Conservation (phyloP, 768 basidiomycete genomes). For the Rickenella mellea region DNA sequence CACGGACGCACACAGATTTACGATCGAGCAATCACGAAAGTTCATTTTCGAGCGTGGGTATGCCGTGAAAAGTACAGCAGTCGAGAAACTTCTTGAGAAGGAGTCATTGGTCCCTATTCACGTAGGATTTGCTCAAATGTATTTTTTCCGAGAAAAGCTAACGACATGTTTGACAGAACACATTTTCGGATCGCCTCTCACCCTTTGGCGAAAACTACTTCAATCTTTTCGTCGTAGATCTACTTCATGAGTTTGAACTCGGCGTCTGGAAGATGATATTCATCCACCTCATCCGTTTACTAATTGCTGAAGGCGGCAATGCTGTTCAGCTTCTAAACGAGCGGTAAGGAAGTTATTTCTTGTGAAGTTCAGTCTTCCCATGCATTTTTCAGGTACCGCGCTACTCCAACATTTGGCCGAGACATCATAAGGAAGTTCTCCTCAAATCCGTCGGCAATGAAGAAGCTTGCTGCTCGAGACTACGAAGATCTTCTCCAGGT, state of each 20-base stretch:
- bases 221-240: slow-evolving; percentile 20
- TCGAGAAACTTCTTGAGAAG: slow-evolving; percentile 17
- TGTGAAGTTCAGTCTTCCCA: no score
- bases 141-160: neutral
- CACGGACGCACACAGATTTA: neutral
- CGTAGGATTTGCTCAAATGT: slow-evolving; percentile 10
- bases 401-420: slow-evolving; percentile 21
- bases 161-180: slow-evolving; percentile 19
- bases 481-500: slow-evolving; percentile 36
- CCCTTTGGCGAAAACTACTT: slow-evolving; percentile 16
- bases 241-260: slow-evolving; percentile 32
- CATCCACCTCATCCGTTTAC: slow-evolving; percentile 25
- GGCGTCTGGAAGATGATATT: slow-evolving; percentile 29
- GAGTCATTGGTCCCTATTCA: slow-evolving; percentile 22
- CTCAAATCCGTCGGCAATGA: slow-evolving; percentile 24
- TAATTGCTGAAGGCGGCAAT: slow-evolving; percentile 13
- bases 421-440: slow-evolving; percentile 26
- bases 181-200: slow-evolving; percentile 19
- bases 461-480: slow-evolving; percentile 25
- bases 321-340: slow-evolving; percentile 15
- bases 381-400: slow-evolving; percentile 20
- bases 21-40: slow-evolving; percentile 11
- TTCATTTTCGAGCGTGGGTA: slow-evolving; percentile 19
- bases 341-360: no score
- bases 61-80: slow-evolving; percentile 15